Percentiles rank a stretch among this genome's conserved stretches.
These are phyloP conservation scores for Hericium rajendrae DNA, from an alignment of 768 basidiomycete species.

Conservation along the genomic window DNA sequence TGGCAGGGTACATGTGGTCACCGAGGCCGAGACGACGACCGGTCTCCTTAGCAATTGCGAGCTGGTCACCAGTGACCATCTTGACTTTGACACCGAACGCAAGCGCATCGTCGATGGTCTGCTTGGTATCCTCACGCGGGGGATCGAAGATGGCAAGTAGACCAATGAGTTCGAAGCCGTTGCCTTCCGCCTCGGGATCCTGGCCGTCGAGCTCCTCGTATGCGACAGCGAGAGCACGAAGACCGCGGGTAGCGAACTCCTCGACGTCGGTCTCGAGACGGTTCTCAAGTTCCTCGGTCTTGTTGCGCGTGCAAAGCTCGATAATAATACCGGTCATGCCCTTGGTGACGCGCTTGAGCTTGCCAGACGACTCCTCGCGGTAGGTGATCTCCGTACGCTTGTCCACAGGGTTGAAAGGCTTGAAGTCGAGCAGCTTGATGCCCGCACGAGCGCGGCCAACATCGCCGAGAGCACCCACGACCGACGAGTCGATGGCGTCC, in stretches of 20 bases:
- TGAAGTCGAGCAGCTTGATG: slow-evolving; percentile 96
- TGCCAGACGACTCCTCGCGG: slow-evolving; percentile 87
- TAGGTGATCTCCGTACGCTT: slow-evolving; percentile 99
- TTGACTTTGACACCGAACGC: slow-evolving; percentile 96
- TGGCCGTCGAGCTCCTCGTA: slow-evolving; percentile 86
- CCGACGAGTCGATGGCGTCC: slow-evolving; percentile 90
- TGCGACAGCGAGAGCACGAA: slow-evolving; percentile 94
- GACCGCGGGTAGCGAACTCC: slow-evolving; percentile 91
- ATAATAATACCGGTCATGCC: slow-evolving; percentile 99
- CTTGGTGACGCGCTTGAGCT: slow-evolving; percentile 98
- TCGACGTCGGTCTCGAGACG: slow-evolving; percentile 91
- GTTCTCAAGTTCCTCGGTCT: slow-evolving; percentile 87
- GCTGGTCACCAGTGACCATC: slow-evolving; percentile 99
- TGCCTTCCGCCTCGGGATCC: slow-evolving; percentile 79
- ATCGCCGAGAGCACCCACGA: slow-evolving; percentile 73
- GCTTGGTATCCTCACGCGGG: slow-evolving; percentile 96
- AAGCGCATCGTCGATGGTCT: slow-evolving; percentile 95
- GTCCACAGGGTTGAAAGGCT: slow-evolving; percentile 98
- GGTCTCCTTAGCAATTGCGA: slow-evolving; percentile 98
- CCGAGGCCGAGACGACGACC: slow-evolving; percentile 96
- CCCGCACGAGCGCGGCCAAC: slow-evolving; percentile 70
- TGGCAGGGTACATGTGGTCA: slow-evolving; percentile 99
- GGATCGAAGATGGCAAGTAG: slow-evolving; percentile 97
- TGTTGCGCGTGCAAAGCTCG: slow-evolving; percentile 95
- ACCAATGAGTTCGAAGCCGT: slow-evolving; percentile 96